These are phyloP conservation scores for Umbelopsis vinacea DNA, from an alignment of 192 early-diverging fungal genomes.

Conservation along the genomic window DNA sequence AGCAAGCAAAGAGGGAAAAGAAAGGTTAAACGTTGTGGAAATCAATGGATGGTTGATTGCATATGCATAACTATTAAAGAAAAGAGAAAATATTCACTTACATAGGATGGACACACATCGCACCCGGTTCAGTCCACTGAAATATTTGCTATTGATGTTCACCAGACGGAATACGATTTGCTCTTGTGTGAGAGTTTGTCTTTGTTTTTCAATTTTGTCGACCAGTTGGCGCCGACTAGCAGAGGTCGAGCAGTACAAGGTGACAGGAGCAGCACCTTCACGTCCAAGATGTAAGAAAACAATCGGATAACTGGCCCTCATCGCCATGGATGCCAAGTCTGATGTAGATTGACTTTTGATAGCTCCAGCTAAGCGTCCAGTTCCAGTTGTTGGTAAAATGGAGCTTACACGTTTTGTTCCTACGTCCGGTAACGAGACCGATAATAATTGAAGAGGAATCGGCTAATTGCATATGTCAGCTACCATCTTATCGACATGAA, in stretches of 20 bases:
- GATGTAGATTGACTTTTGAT: constrained; percentile 36
- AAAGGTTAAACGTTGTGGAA: neutral
- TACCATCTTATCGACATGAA: neutral
- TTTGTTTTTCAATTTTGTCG: constrained; percentile 75
- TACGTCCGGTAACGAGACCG: constrained; percentile 40
- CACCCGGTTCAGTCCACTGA: constrained; percentile 46
- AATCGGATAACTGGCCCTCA: constrained; percentile 71
- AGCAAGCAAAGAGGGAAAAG: neutral
- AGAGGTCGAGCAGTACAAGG: constrained; percentile 73
- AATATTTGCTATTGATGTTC: constrained; percentile 45
- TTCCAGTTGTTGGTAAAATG: constrained; percentile 35
- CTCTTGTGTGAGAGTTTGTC: constrained; percentile 45
- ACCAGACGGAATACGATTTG: constrained; percentile 54
- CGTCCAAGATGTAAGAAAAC: constrained; percentile 78
- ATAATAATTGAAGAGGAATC: constrained; percentile 79
- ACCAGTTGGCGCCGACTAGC: constrained; percentile 84
- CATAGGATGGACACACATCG: constrained; percentile 57
- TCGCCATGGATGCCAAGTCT: constrained; percentile 43
- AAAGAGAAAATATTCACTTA: constrained; percentile 23
- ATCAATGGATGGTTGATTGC: neutral
- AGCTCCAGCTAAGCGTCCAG: neutral
- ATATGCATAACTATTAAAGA: too few relatives aligned
- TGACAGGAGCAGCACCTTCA: constrained; percentile 55
- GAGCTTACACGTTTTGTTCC: constrained; percentile 28
- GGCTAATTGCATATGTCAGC: constrained; percentile 57